Evolutionary conservation across 2,329 filamentous ascomycete genomes (phyloP).

Genomic region (Phoma herbarum): DNA sequence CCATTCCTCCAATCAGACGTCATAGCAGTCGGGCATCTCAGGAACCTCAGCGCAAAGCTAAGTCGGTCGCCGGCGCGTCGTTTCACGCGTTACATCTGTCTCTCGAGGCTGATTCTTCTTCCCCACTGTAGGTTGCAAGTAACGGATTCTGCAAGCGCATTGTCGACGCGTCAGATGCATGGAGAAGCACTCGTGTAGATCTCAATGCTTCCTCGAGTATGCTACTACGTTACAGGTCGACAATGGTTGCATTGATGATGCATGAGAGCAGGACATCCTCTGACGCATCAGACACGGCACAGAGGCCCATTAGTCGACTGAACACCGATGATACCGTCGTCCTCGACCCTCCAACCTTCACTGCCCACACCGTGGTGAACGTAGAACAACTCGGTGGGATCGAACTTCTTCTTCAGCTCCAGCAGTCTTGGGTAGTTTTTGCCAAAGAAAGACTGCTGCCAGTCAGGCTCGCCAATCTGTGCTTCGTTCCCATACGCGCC

Average conservation of each 20-base stretch:
- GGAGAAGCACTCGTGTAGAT: not conserved
- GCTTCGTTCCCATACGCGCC: conserved; percentile 54
- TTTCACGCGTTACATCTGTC: conserved; percentile 14
- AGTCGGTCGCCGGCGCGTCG: not conserved
- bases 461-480: conserved; percentile 52
- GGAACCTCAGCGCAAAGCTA: not conserved
- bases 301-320: conserved; percentile 43
- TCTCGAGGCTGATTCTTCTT: not conserved
- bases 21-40: not conserved
- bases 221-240: not conserved
- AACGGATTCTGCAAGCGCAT: not conserved
- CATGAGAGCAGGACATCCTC: not conserved
- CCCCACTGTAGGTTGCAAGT: not conserved
- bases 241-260: conserved; percentile 1
- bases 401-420: conserved; percentile 42
- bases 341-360: conserved; percentile 42
- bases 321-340: conserved; percentile 41
- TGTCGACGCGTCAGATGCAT: not conserved
- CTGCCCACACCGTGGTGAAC: conserved; percentile 44
- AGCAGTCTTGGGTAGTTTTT: conserved; percentile 39
- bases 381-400: conserved; percentile 47
- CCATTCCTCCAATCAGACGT: not conserved
- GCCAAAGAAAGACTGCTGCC: conserved; percentile 54
- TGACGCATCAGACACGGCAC: conserved; percentile 31
- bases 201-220: not conserved